Base-by-base conservation (phyloP, 345 rosid genomes). In the Streptanthus diversifolius region DNA sequence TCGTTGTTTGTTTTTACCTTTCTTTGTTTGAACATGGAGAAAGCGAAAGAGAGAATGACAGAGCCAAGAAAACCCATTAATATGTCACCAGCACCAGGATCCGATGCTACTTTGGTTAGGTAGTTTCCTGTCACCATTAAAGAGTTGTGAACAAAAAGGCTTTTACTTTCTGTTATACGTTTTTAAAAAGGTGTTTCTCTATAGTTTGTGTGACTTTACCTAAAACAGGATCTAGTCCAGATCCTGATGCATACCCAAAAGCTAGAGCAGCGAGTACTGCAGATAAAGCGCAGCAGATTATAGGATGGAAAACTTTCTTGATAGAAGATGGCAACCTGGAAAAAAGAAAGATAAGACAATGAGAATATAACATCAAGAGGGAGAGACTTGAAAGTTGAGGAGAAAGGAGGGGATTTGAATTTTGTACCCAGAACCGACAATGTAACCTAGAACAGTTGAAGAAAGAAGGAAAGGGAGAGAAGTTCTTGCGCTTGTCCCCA, bases 81-180 rank as follows among this genome's bases (percentile, higher is more conserved):
- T 7, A 93, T 75, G 78, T 93, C 98, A 71, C 97, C 98, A 80
- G 98, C 98, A 70, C 97, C 97, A 3, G 98, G 97, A 83, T 93
- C 83, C 5, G 91, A 82, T 55, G 90, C 69, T 48, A 71, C 83
- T 65, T 90, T 89, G 11, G 98, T 93, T 57, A 93, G 93, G 79
- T 90, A 93, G 80, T 78, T 67, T 72, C 96, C 98, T 92, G 85
- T 54, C 33, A 14, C 18, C 62, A 64, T 59, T 18, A 7, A 44
- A 44, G 29, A 40, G 12, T 2, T 41, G 27, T 52, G 47, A 72
- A 37, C 8, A 39, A 8, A 33, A 55, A 45, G 9, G 4, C 8
- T 41, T 53, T 19, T 18, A 30, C 30, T 29, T 64, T 47, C 29
- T 49, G 24, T 44, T 14, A 17, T 41, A 51, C 5, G 33, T 36